A percentile compares a stretch with the other conserved stretches of the same genome.
Conservation (phyloP, 2,329 filamentous ascomycete genomes). For the Neophaeococcomyces mojaviensis region DNA sequence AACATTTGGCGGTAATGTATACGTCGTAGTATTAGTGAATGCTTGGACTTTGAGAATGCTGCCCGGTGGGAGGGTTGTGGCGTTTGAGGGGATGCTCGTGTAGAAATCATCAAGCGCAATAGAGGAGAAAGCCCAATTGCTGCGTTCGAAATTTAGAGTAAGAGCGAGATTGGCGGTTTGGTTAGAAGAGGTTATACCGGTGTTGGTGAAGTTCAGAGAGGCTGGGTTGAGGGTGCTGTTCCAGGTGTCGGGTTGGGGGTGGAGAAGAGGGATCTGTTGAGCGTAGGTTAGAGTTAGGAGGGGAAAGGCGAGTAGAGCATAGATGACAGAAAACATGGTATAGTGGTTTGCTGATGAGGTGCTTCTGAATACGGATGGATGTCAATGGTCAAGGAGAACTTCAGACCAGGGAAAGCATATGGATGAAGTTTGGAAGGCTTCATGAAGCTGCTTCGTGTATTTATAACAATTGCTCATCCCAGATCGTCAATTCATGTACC, state of each 20-base stretch:
- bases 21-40: constrained; percentile 32
- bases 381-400: too few relatives aligned
- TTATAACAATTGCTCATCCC: too few relatives aligned
- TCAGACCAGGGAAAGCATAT: too few relatives aligned
- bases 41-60: constrained; percentile 35
- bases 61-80: constrained; percentile 26
- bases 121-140: constrained; percentile 26
- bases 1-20: constrained; percentile 35
- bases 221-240: background rate
- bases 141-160: constrained; percentile 6
- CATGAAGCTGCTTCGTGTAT: too few relatives aligned
- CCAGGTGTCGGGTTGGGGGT: background rate
- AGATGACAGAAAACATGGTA: too few relatives aligned
- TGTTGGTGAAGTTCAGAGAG: background rate
- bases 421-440: too few relatives aligned
- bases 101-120: constrained; percentile 36
- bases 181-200: background rate
- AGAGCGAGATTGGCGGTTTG: background rate
- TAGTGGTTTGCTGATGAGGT: too few relatives aligned
- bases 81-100: constrained; percentile 21
- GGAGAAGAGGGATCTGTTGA: background rate
- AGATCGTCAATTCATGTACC: too few relatives aligned
- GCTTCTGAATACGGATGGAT: too few relatives aligned
- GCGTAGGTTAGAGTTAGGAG: too few relatives aligned
- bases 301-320: too few relatives aligned